Base-by-base conservation (phyloP, 768 basidiomycete genomes). In the Hortiboletus flavorubellus region DNA sequence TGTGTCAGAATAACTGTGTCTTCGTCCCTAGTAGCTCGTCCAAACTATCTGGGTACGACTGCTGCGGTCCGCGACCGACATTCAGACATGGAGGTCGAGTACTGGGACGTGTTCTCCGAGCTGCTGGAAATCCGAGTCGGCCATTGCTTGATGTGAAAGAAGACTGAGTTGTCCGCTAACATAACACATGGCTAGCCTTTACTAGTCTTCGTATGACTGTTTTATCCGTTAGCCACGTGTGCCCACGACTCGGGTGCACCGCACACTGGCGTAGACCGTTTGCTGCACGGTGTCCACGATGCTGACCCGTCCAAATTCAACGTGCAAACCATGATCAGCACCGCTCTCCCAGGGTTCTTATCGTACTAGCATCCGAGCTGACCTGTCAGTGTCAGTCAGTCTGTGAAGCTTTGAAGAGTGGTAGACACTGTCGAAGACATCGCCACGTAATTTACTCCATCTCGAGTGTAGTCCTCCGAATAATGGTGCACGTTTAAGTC, bases 211-310 rank as follows among this genome's bases (percentile, higher is more conserved):
- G 26, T 26, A 34, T 8, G 33, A 34, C 15, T 11, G 21, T 5
- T 26, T 42, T 16, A 18, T 31, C 41, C 34, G 8, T 26, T 56
- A 15, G 29, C 30, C 35, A 34, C 26, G 34, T n/a, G 23, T 26
- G 53, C 35, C 23, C 26, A 5, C 26, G 26, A 29, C 21, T 21
- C 21, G 21, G 21, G 21, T 34, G 49, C 11, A 33, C 31, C 5
- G 29, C 29, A 29, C 41, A 29, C 49, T 10, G 7, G 26, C 29
- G 9, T 15, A 15, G 11, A 33, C 26, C 30, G 16, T 37, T 33
- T 47, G 37, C 49, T 18, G 46, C 49, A n/a, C 44, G 54, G 37
- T 18, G 14, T 47, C 34, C 59, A 62, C 60, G 48, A 41, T 50
- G 49, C 47, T 18, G 29, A 18, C 23, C 16, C 11, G 21, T 42